A percentile compares a stretch with the other conserved stretches of the same genome.
phyloP scores from a whole-genome alignment of 345 rosid genomes.

The Excoecaria agallocha region DNA sequence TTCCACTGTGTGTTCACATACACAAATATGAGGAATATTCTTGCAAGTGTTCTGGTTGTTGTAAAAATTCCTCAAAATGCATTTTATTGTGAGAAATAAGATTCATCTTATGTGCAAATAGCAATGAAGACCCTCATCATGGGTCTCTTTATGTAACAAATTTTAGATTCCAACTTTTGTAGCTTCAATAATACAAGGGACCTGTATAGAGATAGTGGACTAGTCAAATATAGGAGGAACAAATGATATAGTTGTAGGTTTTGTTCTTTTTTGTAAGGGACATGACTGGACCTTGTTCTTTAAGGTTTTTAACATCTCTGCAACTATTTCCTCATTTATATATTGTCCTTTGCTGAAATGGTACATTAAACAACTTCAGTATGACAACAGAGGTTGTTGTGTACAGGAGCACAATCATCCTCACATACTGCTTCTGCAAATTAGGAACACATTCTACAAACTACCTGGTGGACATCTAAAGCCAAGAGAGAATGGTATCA shows the following conservation, averaged over 20 bases:
- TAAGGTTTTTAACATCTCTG: too few species aligned
- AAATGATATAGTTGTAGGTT: too few species aligned
- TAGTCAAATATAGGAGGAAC: too few species aligned
- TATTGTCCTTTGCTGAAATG: too few species aligned
- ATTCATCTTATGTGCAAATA: not conserved
- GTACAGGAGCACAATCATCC: constrained; percentile 92
- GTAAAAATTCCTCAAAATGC: not conserved
- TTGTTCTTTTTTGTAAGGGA: too few species aligned
- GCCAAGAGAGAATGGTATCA: constrained; percentile 94
- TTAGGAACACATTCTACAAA: constrained; percentile 95
- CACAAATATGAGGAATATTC: too few species aligned
- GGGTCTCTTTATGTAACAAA: not conserved
- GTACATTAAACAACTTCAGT: too few species aligned
- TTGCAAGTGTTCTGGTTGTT: not conserved
- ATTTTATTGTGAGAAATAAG: not conserved
- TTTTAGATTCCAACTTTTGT: not conserved
- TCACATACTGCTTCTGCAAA: constrained; percentile 92
- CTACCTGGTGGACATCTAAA: constrained; percentile 97
- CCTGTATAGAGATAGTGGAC: too few species aligned
- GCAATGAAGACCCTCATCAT: not conserved
- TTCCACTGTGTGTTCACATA: too few species aligned
- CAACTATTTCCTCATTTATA: too few species aligned
- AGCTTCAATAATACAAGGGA: not conserved
- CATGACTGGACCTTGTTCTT: too few species aligned
- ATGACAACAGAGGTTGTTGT: too few species aligned